Base-by-base conservation (phyloP, 2,329 filamentous ascomycete species). In the Venturia effusa region DNA sequence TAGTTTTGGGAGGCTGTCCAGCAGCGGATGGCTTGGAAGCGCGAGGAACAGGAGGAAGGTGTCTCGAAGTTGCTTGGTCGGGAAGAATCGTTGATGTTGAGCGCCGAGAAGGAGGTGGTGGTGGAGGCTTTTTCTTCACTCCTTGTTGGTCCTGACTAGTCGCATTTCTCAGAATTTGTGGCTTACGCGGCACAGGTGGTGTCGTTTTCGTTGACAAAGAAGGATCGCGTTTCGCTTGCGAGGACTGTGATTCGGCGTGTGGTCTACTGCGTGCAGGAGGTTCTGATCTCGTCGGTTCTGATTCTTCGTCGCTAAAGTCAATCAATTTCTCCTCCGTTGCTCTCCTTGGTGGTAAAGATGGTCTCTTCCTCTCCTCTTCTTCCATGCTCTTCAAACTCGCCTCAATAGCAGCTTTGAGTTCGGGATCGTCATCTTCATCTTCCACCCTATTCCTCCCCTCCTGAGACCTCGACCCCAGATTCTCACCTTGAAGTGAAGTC, bases 341-440 rank as follows among this genome's bases (percentile, higher is more conserved):
- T 40, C 66, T 72, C 30, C 76, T 73, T 41, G 71, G 68, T 19
- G 77, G 75, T 17, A 79, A 68, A 48, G 68, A 62, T 19, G 70
- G 73, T 40, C 72, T 67, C 67, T 68, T 73, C 45, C 66, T 74
- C 67, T 62, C 70, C 65, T 64, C 74, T 64, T 67, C 73, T 61
- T 81, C 77, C 69, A 79, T 73, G 37, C 79, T 76, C 24, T 73
- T 73, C 10, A 81, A 67, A 0, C 79, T 81, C 5, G 78, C 77
- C 37, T 76, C 75, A 51, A 81, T 80, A 1, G 79, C 79, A 40
- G 77, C 76, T 67, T 74, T 73, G 17, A 80, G 69, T 43, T 81
- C 77, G 6, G 76, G 75, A 63, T 81, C 78, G n/a, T 81, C 74
- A 40, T 77, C 74, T 24, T 63, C 65, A 32, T 71, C 39, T 69